Percentiles rank a stretch among this genome's conserved stretches.
phyloP scores from a whole-genome alignment of 2,329 filamentous ascomycete genomes.

The Akanthomyces lecanii region DNA sequence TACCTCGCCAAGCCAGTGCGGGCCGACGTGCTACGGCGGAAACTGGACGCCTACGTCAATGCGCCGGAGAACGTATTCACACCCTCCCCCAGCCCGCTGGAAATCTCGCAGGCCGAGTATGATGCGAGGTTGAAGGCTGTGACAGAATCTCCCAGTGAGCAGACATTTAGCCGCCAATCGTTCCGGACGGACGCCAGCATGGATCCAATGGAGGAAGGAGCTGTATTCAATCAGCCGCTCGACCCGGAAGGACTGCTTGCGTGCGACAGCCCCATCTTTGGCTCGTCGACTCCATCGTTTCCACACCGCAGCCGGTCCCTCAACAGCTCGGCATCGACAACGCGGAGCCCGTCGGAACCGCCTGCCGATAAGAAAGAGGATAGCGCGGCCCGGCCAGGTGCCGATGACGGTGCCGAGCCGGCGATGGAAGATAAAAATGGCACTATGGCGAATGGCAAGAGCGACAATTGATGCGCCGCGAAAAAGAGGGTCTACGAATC shows the following conservation, averaged over 20 bases:
- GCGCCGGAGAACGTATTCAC: slow-evolving; percentile 29
- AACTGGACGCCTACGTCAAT: slow-evolving; percentile 60
- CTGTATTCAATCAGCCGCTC: slow-evolving; percentile 31
- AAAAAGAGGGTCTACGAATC: neutral
- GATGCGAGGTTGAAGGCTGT: slow-evolving; percentile 1
- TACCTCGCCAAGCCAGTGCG: slow-evolving; percentile 95
- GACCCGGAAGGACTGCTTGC: slow-evolving; percentile 19
- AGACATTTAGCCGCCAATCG: slow-evolving; percentile 15
- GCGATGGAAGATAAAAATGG: neutral
- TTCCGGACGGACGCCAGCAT: slow-evolving; percentile 19
- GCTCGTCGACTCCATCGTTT: slow-evolving; percentile 11
- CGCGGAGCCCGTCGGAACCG: neutral
- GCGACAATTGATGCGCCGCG: neutral
- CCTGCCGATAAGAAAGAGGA: neutral
- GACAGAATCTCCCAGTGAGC: slow-evolving; percentile 2
- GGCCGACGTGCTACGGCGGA: slow-evolving; percentile 77
- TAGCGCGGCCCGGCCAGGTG: neutral
- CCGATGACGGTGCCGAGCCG: neutral
- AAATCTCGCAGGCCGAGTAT: slow-evolving; percentile 19
- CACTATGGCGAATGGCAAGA: neutral
- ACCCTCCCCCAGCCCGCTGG: slow-evolving; percentile 22
- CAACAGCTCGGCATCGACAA: slow-evolving; percentile 3
- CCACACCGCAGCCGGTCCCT: neutral
- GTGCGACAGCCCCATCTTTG: slow-evolving; percentile 15
- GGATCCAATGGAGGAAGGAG: slow-evolving; percentile 30